phyloP scores from a whole-genome alignment of 2,329 filamentous ascomycete species.

The Coccinonectria pachysandricola region DNA sequence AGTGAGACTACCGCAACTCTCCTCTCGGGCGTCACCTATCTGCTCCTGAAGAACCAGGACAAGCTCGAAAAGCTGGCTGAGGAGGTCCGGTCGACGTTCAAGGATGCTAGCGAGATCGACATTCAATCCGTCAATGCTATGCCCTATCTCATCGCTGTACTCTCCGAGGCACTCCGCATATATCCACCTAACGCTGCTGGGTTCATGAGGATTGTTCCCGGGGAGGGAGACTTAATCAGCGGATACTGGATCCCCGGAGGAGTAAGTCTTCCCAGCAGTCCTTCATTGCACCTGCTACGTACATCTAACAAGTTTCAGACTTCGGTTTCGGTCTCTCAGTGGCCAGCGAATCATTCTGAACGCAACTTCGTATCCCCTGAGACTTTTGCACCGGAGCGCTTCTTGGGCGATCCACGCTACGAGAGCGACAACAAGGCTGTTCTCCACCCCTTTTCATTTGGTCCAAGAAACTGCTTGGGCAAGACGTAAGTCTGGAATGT shows the following conservation, averaged over 20 bases:
- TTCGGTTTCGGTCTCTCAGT: conserved; percentile 26
- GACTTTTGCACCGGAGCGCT: conserved; percentile 29
- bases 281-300: too few species aligned
- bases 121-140: conserved; percentile 6
- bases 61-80: conserved; percentile 21
- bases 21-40: conserved; percentile 17
- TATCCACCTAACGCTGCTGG: too few species aligned
- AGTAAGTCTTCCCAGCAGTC: too few species aligned
- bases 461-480: conserved; percentile 23
- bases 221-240: too few species aligned
- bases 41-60: conserved; percentile 20
- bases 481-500: conserved; percentile 16
- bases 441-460: conserved; percentile 20
- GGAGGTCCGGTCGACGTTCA: conserved; percentile 20
- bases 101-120: conserved; percentile 6
- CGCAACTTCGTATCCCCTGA: too few species aligned
- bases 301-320: conserved; percentile 7
- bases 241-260: too few species aligned
- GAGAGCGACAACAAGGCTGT: conserved; percentile 14
- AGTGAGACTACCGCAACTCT: conserved; percentile 24
- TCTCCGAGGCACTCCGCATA: conserved; percentile 5
- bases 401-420: conserved; percentile 16
- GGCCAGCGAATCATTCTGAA: conserved; percentile 26
- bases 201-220: too few species aligned
- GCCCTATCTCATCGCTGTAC: conserved; percentile 4